Conservation (phyloP, 805 yeast species). For the Brettanomyces sp. region DNA sequence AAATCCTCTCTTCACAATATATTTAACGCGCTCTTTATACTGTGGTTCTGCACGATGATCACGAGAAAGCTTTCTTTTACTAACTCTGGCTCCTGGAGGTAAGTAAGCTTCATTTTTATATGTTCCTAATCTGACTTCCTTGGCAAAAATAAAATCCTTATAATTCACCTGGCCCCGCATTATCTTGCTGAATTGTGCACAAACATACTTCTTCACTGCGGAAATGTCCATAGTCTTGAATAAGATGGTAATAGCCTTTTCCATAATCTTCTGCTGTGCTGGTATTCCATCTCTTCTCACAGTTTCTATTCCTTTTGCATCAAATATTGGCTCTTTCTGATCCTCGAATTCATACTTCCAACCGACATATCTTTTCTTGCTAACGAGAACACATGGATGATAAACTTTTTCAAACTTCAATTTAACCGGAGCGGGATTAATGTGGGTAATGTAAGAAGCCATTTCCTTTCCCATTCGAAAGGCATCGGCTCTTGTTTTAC, state of each 20-base stretch:
- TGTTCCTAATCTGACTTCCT: slow-evolving; percentile 77
- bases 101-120: slow-evolving; percentile 63
- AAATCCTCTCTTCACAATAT: slow-evolving; percentile 55
- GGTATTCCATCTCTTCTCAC: slow-evolving; percentile 92
- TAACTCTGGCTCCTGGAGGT: slow-evolving; percentile 89
- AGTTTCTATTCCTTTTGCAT: slow-evolving; percentile 96
- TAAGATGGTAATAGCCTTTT: slow-evolving; percentile 52
- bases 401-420: slow-evolving; percentile 90
- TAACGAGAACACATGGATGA: slow-evolving; percentile 71
- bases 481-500: slow-evolving; percentile 68
- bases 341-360: slow-evolving; percentile 54
- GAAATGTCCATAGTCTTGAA: slow-evolving; percentile 72
- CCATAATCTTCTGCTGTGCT: slow-evolving; percentile 78
- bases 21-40: slow-evolving; percentile 81
- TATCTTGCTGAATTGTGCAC: slow-evolving; percentile 59
- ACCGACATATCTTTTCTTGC: slow-evolving; percentile 90
- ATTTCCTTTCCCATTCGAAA: slow-evolving; percentile 65
- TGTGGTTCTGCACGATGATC: slow-evolving; percentile 81
- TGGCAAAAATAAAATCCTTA: slow-evolving; percentile 85
- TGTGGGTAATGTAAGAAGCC: slow-evolving; percentile 50
- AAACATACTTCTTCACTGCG: slow-evolving; percentile 53
- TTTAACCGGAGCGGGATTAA: slow-evolving; percentile 72
- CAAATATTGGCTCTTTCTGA: slow-evolving; percentile 59
- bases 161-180: slow-evolving; percentile 53
- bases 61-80: slow-evolving; percentile 47